These are phyloP conservation scores for Russula sp. DNA, from an alignment of 768 basidiomycete species.

Conservation along the genomic window DNA sequence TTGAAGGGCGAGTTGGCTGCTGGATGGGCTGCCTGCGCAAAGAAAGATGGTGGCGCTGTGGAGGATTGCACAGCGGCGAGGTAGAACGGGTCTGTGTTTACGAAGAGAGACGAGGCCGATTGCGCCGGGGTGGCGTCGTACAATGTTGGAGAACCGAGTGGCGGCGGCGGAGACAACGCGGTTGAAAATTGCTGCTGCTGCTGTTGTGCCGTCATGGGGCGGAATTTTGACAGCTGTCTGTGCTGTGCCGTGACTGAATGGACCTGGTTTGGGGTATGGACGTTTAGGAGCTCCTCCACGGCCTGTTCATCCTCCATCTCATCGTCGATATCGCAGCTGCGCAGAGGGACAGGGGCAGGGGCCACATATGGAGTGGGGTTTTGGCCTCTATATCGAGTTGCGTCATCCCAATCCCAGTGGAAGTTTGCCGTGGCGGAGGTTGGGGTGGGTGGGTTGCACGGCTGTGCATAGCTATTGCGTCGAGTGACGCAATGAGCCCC, in stretches of 20 bases:
- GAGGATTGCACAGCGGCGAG: slow-evolving; percentile 42
- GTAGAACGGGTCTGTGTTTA: slow-evolving; percentile 52
- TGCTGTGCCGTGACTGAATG: slow-evolving; percentile 12
- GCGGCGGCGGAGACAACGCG: slow-evolving; percentile 22
- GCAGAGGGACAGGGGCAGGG: slow-evolving; percentile 33
- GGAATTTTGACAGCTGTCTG: slow-evolving; percentile 20
- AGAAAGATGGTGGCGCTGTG: slow-evolving; percentile 24
- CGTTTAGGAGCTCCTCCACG: slow-evolving; percentile 47
- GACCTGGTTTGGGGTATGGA: slow-evolving; percentile 35
- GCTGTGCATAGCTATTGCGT: slow-evolving; percentile 40
- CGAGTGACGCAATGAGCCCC: slow-evolving; percentile 33
- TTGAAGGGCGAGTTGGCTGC: slow-evolving; percentile 28
- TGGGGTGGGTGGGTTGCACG: slow-evolving; percentile 43
- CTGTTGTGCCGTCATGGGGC: slow-evolving; percentile 12
- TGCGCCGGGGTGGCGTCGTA: slow-evolving; percentile 24
- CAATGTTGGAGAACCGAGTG: neutral
- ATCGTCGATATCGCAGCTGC: slow-evolving; percentile 35
- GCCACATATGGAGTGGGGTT: slow-evolving; percentile 15
- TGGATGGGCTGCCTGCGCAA: slow-evolving; percentile 25
- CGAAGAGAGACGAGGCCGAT: slow-evolving; percentile 37
- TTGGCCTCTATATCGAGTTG: slow-evolving; percentile 10
- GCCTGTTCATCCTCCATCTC: slow-evolving; percentile 45
- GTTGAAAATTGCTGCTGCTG: slow-evolving; percentile 32
- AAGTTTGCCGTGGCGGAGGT: slow-evolving; percentile 36
- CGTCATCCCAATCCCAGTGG: slow-evolving; percentile 35